Evolutionary conservation across 495 filamentous ascomycete genomes (phyloP), one percentile per base, ranked within the genome.

Genomic region (Penicillium nucicola): DNA sequence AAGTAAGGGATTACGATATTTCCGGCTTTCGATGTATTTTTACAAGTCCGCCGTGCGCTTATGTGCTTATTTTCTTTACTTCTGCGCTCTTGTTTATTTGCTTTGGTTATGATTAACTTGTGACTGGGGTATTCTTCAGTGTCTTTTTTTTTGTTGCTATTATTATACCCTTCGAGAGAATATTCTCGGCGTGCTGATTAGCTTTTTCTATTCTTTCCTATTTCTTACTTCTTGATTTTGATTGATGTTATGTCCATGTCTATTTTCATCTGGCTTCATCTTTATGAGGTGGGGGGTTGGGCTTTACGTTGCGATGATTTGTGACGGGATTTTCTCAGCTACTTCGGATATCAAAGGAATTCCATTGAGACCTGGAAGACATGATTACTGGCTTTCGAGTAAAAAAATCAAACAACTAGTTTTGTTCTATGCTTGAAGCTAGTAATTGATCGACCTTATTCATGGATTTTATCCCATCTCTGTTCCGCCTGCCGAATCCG

Each of bases 1-100:
- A 84, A 82, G 52, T 84, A 64, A 74, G 30, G 28, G 35, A 4
- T 4, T 22, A 28, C n/a, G n/a, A n/a, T n/a, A n/a, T n/a, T n/a
- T n/a, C n/a, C n/a, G n/a, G n/a, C n/a, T n/a, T n/a, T n/a, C n/a
- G n/a, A n/a, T n/a, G n/a, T n/a, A n/a, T n/a, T n/a, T n/a, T n/a
- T n/a, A n/a, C n/a, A n/a, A n/a, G n/a, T n/a, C n/a, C n/a, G n/a
- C n/a, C n/a, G n/a, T n/a, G n/a, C n/a, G n/a, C n/a, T n/a, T n/a
- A n/a, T 25, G 22, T 43, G 8, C 22, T 18, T 17, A 1, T 37
- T 7, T n/a, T 7, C n/a, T 22, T 48, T 41, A 0, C 0, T 41
- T 12, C 5, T 22, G 35, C 8, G 25, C n/a, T 33, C 28, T 22
- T 4, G 23, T 45, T 17, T n/a, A n/a, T n/a, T n/a, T n/a, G n/a